Conservation (phyloP, 192 early-diverging fungal genomes). For the Coemansia biformis region DNA sequence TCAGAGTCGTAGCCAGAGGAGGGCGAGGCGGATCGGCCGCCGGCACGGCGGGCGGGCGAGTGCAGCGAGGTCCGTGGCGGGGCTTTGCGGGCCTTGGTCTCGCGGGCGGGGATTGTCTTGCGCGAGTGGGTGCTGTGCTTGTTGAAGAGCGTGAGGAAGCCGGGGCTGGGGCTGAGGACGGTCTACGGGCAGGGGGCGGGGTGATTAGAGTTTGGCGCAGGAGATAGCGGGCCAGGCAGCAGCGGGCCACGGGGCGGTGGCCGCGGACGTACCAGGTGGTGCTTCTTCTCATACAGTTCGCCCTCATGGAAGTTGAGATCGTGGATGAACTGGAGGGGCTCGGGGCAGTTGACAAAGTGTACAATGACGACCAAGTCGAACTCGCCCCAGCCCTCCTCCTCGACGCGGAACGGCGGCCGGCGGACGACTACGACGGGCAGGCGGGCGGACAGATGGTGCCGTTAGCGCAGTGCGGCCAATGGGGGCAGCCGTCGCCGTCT, state of each 20-base stretch:
- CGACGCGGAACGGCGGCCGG: slow-evolving; percentile 33
- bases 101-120: slow-evolving; percentile 36
- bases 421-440: slow-evolving; percentile 19
- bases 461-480: too few relatives aligned
- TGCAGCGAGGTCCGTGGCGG: slow-evolving; percentile 25
- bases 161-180: slow-evolving; percentile 22
- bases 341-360: slow-evolving; percentile 27
- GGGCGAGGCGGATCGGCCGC: slow-evolving; percentile 2
- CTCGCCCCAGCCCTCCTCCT: slow-evolving; percentile 51
- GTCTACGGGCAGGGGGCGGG: slow-evolving; percentile 2
- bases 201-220: too few relatives aligned
- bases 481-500: too few relatives aligned
- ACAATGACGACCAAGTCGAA: slow-evolving; percentile 43
- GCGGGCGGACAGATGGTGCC: not conserved
- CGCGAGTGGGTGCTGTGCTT: slow-evolving; percentile 25
- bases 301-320: slow-evolving; percentile 48
- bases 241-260: too few relatives aligned
- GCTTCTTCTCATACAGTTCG: slow-evolving; percentile 23
- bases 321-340: slow-evolving; percentile 30
- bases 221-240: too few relatives aligned
- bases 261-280: slow-evolving; percentile 16
- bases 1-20: slow-evolving; percentile 12
- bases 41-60: slow-evolving; percentile 4
- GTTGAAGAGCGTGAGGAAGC: slow-evolving; percentile 33
- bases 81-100: slow-evolving; percentile 40